Percentiles rank a stretch among this genome's conserved stretches.
These are phyloP conservation scores for Geosmithia putterillii DNA, from an alignment of 2,329 filamentous ascomycete species.

Conservation along the genomic window DNA sequence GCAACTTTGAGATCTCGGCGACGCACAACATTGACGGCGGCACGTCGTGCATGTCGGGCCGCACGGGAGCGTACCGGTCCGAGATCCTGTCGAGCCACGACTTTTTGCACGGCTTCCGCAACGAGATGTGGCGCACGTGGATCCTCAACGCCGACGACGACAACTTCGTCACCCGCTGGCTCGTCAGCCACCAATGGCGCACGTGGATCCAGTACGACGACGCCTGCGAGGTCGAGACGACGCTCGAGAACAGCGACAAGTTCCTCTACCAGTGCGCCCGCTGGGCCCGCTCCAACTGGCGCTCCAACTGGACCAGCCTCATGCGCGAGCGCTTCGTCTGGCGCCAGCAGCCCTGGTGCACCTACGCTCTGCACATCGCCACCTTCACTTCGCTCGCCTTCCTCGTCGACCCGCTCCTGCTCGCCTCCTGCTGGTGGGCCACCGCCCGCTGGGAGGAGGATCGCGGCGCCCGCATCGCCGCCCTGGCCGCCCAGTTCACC, in stretches of 20 bases:
- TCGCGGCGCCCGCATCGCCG: slow-evolving; percentile 30
- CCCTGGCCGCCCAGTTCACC: slow-evolving; percentile 48
- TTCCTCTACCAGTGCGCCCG: slow-evolving; percentile 89
- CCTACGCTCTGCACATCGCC: slow-evolving; percentile 84
- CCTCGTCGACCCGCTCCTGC: slow-evolving; percentile 60
- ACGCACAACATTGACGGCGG: slow-evolving; percentile 92
- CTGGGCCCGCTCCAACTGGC: slow-evolving; percentile 96
- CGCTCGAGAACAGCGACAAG: slow-evolving; percentile 75
- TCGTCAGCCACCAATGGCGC: slow-evolving; percentile 85
- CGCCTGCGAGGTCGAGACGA: slow-evolving; percentile 86
- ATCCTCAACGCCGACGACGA: slow-evolving; percentile 94
- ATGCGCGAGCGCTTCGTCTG: slow-evolving; percentile 74
- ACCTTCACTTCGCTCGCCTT: slow-evolving; percentile 86
- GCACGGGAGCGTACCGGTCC: slow-evolving; percentile 84
- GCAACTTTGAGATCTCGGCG: slow-evolving; percentile 94
- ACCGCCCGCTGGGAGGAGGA: slow-evolving; percentile 46
- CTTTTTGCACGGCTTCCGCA: slow-evolving; percentile 82
- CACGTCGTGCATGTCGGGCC: slow-evolving; percentile 91
- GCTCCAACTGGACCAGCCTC: slow-evolving; percentile 88
- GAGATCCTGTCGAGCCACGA: slow-evolving; percentile 75
- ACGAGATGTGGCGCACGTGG: slow-evolving; percentile 79
- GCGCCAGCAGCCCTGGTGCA: slow-evolving; percentile 81
- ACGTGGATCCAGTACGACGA: slow-evolving; percentile 91
- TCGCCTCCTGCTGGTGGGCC: slow-evolving; percentile 57
- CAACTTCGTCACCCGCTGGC: slow-evolving; percentile 95